phyloP scores from a whole-genome alignment of 23 red algal species.

The Gracilariopsis chorda region DNA sequence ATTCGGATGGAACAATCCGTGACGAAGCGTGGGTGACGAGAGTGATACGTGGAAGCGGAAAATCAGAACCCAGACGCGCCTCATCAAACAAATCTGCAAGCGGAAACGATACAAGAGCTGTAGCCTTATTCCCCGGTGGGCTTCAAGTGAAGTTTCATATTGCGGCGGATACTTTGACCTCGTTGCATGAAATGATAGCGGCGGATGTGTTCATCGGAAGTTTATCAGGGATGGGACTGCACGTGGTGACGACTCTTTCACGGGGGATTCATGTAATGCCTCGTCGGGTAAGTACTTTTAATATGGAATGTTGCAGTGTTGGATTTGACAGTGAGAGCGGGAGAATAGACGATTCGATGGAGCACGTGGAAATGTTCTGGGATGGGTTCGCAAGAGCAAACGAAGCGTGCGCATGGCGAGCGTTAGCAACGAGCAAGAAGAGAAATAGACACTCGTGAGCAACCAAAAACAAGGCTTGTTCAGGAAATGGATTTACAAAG shows the following conservation, averaged over 20 bases:
- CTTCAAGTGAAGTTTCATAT: conserved; percentile 36
- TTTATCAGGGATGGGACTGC: conserved; percentile 38
- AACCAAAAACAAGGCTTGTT: too few species aligned
- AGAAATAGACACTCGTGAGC: too few species aligned
- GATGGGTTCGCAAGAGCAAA: conserved; percentile 16
- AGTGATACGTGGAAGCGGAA: too few species aligned
- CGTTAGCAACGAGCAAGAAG: too few species aligned
- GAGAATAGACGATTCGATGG: background rate
- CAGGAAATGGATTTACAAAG: background rate
- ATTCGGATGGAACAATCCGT: too few species aligned
- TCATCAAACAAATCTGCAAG: background rate
- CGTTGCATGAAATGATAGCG: conserved; percentile 60
- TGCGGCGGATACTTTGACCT: conserved; percentile 42
- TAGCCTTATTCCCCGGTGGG: background rate
- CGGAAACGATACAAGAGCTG: background rate
- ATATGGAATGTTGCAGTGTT: conserved; percentile 2
- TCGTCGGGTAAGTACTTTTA: background rate
- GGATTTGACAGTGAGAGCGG: conserved; percentile 3
- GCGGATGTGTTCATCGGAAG: conserved; percentile 68
- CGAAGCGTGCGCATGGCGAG: conserved; percentile 1
- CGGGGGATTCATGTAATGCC: background rate
- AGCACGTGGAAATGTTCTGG: background rate
- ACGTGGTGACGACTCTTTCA: conserved; percentile 18
- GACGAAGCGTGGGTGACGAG: too few species aligned
- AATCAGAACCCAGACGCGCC: too few species aligned